Conservation (phyloP, 179 eudicot genomes). For the Carnegiea gigantea region DNA sequence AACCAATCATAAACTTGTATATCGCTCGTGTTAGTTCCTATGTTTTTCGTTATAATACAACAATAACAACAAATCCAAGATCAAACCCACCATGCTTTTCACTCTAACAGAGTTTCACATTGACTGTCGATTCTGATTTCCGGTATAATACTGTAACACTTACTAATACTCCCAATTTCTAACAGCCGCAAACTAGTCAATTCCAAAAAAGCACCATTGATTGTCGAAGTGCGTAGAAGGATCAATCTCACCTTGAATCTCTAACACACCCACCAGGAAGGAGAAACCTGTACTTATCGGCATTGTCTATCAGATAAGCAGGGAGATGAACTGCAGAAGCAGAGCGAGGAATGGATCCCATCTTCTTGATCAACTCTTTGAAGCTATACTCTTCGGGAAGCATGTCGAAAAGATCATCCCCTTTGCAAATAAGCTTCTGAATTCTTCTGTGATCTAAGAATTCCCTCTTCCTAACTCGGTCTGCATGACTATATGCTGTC, state of each 20-base stretch:
- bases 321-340: slow-evolving; percentile 90
- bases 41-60: not conserved
- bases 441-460: slow-evolving; percentile 57
- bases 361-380: slow-evolving; percentile 66
- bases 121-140: too few relatives aligned
- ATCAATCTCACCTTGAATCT: slow-evolving; percentile 16
- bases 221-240: too few relatives aligned
- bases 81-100: not conserved
- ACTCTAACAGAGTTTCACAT: not conserved
- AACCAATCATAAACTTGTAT: not conserved
- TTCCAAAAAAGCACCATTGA: too few relatives aligned
- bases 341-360: slow-evolving; percentile 78
- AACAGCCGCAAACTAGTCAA: not conserved
- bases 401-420: slow-evolving; percentile 84
- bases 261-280: slow-evolving; percentile 90
- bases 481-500: slow-evolving; percentile 93
- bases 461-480: slow-evolving; percentile 59
- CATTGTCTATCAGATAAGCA: slow-evolving; percentile 64
- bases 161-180: too few relatives aligned
- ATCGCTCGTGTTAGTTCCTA: not conserved
- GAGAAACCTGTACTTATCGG: slow-evolving; percentile 65
- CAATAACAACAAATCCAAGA: not conserved
- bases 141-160: too few relatives aligned
- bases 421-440: slow-evolving; percentile 59
- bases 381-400: slow-evolving; percentile 86